Conservation (phyloP, 1,284 basidiomycete species). For the Pisolithus thermaeus region DNA sequence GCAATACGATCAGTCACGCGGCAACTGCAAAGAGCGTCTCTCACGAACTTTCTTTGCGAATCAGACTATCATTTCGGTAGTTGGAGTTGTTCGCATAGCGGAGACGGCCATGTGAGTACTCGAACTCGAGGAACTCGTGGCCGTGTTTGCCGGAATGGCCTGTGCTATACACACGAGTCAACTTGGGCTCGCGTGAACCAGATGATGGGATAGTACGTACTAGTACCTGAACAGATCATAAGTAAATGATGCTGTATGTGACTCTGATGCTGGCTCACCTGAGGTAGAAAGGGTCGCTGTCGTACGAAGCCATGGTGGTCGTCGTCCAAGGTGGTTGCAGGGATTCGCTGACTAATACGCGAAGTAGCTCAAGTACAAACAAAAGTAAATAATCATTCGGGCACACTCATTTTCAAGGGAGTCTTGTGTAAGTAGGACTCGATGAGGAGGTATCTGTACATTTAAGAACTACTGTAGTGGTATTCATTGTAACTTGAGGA, state of each 20-base stretch:
- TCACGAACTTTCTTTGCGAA: conserved; percentile 93
- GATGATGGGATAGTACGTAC: conserved; percentile 41
- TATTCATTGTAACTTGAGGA: conserved; percentile 28
- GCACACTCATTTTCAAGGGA: no score
- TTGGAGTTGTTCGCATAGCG: conserved; percentile 99
- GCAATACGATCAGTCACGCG: conserved; percentile 4
- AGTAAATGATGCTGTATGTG: background rate
- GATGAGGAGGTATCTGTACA: no score
- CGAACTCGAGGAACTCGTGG: conserved; percentile 98
- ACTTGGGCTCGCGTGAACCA: conserved; percentile 4
- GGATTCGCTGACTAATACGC: no score
- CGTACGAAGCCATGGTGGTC: conserved; percentile 42
- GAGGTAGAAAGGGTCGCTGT: conserved; percentile 78
- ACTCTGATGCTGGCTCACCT: conserved; percentile 43
- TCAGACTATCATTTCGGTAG: conserved; percentile 95
- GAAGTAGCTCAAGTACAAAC: no score
- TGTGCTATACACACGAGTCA: conserved; percentile 48
- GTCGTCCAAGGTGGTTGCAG: conserved; percentile 9
- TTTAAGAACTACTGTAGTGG: no score
- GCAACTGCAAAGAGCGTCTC: background rate
- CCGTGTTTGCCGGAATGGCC: conserved; percentile 95
- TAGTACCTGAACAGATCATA: conserved; percentile 63
- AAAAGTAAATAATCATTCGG: no score
- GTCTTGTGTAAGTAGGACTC: no score
- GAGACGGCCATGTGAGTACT: conserved; percentile 93